Conservation (phyloP, 2,329 filamentous ascomycete species). For the Diaporthe sp. region DNA sequence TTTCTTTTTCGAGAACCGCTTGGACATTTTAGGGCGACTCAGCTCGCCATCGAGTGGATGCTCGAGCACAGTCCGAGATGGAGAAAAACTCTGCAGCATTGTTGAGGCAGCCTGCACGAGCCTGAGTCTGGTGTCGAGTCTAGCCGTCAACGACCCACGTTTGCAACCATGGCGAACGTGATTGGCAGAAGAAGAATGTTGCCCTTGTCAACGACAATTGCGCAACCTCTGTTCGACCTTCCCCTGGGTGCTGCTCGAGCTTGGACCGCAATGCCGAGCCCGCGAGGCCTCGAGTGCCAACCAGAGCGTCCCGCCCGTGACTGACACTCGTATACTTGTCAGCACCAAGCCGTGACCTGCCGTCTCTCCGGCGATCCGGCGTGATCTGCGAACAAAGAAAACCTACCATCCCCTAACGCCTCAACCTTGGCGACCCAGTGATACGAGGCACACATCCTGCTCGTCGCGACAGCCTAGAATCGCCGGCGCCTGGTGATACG, state of each 20-base stretch:
- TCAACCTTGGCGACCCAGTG: neutral
- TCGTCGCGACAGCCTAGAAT: neutral
- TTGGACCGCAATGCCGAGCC: neutral
- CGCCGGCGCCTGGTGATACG: neutral
- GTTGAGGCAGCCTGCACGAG: neutral
- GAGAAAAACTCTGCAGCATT: neutral
- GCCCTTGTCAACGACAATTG: neutral
- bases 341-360: neutral
- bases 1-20: constrained; percentile 22
- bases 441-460: constrained; percentile 1
- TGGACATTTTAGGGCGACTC: neutral
- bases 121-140: neutral
- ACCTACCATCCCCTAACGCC: neutral
- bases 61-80: constrained; percentile 2
- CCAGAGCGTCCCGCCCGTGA: neutral
- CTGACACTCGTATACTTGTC: neutral
- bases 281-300: neutral
- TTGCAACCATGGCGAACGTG: neutral
- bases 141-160: neutral
- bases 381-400: neutral
- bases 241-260: neutral
- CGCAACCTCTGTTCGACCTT: neutral
- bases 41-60: neutral
- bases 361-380: neutral
- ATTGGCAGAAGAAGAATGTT: neutral